Conservation (phyloP, 768 basidiomycete genomes). For the Tricholoma saponaceum region DNA sequence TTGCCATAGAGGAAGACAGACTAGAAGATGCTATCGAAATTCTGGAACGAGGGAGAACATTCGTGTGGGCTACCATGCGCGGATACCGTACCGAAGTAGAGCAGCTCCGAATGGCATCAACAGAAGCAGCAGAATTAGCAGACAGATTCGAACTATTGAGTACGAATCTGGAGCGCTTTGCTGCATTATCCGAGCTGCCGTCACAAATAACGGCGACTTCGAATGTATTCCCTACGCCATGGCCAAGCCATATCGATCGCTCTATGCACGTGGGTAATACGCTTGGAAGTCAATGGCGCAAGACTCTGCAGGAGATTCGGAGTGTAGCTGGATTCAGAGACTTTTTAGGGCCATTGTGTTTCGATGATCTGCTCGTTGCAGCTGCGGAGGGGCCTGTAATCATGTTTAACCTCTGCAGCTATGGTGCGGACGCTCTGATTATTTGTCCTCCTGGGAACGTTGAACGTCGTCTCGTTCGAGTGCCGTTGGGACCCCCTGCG, state of each 20-base stretch:
- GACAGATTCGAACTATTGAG: not conserved
- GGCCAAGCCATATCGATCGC: not conserved
- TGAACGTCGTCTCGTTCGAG: not conserved
- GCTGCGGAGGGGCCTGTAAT: not conserved
- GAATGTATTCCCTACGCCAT: too few relatives aligned
- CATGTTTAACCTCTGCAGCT: not conserved
- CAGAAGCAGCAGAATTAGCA: too few relatives aligned
- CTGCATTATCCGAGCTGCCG: not conserved
- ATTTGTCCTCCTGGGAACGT: not conserved
- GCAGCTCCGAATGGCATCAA: too few relatives aligned
- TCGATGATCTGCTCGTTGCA: not conserved
- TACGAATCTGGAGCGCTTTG: not conserved
- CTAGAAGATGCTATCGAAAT: not conserved
- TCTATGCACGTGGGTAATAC: not conserved
- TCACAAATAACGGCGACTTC: not conserved
- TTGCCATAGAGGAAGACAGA: too few relatives aligned
- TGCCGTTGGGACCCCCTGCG: not conserved
- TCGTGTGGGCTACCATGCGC: not conserved
- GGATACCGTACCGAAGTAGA: not conserved
- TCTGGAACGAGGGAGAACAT: not conserved
- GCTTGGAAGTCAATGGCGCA: not conserved
- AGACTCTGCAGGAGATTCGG: not conserved
- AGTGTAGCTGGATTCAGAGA: not conserved
- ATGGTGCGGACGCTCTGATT: not conserved
- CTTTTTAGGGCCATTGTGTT: not conserved